These are phyloP conservation scores for Tanozyma kutaoensis DNA, from an alignment of 805 yeast genomes.

Conservation along the genomic window DNA sequence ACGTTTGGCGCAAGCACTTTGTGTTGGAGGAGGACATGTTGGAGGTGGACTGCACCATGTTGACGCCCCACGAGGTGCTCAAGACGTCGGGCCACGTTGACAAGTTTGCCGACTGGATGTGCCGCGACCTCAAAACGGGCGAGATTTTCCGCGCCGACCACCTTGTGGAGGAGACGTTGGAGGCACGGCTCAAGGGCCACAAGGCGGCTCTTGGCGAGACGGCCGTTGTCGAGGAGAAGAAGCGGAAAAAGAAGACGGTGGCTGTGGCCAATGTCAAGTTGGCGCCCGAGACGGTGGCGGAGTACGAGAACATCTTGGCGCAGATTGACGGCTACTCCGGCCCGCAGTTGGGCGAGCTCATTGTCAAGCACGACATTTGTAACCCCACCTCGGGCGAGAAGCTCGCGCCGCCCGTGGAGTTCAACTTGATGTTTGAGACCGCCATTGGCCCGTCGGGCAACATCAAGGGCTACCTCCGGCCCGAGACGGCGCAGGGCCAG, in stretches of 20 bases:
- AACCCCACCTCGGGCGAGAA: constrained; percentile 86
- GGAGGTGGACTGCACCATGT: constrained; percentile 96
- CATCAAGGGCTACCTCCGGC: constrained; percentile 89
- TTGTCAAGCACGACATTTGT: constrained; percentile 67
- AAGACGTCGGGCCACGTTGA: constrained; percentile 99
- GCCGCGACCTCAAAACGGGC: constrained; percentile 88
- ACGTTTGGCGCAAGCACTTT: constrained; percentile 95
- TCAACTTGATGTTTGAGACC: constrained; percentile 98
- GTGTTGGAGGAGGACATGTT: constrained; percentile 96
- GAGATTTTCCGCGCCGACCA: constrained; percentile 99
- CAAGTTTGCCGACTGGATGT: constrained; percentile 99
- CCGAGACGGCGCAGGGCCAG: constrained; percentile 99
- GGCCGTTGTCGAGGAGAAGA: constrained; percentile 35
- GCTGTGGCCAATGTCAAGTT: constrained; percentile 84
- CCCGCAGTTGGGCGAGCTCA: constrained; percentile 79
- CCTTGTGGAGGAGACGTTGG: constrained; percentile 93
- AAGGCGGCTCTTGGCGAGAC: constrained; percentile 85
- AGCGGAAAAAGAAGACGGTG: constrained; percentile 65
- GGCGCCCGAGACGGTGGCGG: constrained; percentile 66
- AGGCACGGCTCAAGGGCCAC: constrained; percentile 92
- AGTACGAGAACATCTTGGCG: constrained; percentile 79
- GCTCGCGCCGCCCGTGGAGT: constrained; percentile 84
- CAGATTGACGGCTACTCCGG: constrained; percentile 95
- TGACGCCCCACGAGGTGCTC: constrained; percentile 94
- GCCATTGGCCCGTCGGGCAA: constrained; percentile 98